These are phyloP conservation scores for Herpetomonas tarakana DNA, from an alignment of 208 protist species.

Conservation along the genomic window DNA sequence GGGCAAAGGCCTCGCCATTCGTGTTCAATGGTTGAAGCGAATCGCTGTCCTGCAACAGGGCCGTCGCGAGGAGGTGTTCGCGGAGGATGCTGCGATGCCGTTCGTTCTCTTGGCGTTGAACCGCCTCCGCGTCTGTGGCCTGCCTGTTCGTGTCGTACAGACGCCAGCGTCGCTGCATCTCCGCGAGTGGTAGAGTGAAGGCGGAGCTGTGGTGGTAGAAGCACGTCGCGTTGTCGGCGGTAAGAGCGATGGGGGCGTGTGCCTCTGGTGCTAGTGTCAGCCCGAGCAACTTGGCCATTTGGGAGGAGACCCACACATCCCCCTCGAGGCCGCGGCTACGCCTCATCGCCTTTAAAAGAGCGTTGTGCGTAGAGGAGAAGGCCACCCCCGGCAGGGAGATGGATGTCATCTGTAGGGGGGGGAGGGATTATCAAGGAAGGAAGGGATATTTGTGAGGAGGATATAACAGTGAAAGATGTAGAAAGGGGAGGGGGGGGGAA, in stretches of 20 bases:
- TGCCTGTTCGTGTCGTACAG: background rate
- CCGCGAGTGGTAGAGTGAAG: constrained; percentile 16
- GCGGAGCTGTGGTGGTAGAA: constrained; percentile 57
- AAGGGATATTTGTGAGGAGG: too few species aligned
- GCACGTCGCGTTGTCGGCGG: constrained; percentile 12
- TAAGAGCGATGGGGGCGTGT: constrained; percentile 18
- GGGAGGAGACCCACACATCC: constrained; percentile 43
- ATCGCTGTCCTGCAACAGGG: background rate
- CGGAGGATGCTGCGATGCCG: background rate
- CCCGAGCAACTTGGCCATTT: constrained; percentile 20
- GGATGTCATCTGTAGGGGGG: constrained; percentile 8
- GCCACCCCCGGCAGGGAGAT: constrained; percentile 29
- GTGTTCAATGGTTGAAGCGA: constrained; percentile 32
- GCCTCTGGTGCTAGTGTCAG: constrained; percentile 10
- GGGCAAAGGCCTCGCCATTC: constrained; percentile 63
- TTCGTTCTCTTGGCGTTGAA: background rate
- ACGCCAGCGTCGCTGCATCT: constrained; percentile 23
- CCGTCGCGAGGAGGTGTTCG: background rate
- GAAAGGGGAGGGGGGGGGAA: too few species aligned
- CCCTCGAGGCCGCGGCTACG: constrained; percentile 17
- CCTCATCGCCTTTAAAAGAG: constrained; percentile 35
- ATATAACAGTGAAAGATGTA: too few species aligned
- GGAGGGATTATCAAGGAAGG: too few species aligned
- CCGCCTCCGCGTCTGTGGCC: background rate
- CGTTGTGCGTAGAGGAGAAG: constrained; percentile 29